These are phyloP conservation scores for Tilletia setariae DNA, from an alignment of 1,284 basidiomycete genomes.

Conservation along the genomic window DNA sequence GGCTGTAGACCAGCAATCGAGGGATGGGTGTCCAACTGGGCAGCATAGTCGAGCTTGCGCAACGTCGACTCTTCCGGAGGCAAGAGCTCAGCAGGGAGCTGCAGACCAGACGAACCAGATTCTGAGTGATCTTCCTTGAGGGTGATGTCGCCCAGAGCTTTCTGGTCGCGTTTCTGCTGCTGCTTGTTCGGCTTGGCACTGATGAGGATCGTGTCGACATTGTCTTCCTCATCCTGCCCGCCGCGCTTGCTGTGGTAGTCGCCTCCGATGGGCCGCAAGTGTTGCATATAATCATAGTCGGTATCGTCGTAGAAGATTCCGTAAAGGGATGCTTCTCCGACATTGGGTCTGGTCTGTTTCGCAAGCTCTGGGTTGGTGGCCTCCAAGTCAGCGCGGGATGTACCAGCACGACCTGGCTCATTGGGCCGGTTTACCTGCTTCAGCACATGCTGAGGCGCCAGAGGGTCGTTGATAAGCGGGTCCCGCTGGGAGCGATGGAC, in stretches of 20 bases:
- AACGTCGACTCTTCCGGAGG: constrained; percentile 34
- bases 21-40: constrained; percentile 33
- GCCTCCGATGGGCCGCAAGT: constrained; percentile 61
- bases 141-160: constrained; percentile 27
- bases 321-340: constrained; percentile 83
- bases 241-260: constrained; percentile 40
- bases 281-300: constrained; percentile 99
- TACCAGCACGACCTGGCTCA: constrained; percentile 61
- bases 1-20: constrained; percentile 75
- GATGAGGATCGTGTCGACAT: constrained; percentile 38
- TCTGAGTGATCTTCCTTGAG: constrained; percentile 27
- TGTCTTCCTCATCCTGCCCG: constrained; percentile 42
- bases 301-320: constrained; percentile 95
- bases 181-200: constrained; percentile 30
- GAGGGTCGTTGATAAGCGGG: constrained; percentile 88
- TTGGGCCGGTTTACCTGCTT: constrained; percentile 69
- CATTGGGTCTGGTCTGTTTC: constrained; percentile 49
- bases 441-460: constrained; percentile 81
- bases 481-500: constrained; percentile 95
- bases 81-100: constrained; percentile 66
- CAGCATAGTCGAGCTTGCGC: constrained; percentile 25
- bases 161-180: constrained; percentile 33
- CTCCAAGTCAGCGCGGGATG: constrained; percentile 73
- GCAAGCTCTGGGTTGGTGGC: constrained; percentile 59
- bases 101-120: constrained; percentile 20